Conservation (phyloP, 176 grass and related monocot species). For the Aegilops longissima region DNA sequence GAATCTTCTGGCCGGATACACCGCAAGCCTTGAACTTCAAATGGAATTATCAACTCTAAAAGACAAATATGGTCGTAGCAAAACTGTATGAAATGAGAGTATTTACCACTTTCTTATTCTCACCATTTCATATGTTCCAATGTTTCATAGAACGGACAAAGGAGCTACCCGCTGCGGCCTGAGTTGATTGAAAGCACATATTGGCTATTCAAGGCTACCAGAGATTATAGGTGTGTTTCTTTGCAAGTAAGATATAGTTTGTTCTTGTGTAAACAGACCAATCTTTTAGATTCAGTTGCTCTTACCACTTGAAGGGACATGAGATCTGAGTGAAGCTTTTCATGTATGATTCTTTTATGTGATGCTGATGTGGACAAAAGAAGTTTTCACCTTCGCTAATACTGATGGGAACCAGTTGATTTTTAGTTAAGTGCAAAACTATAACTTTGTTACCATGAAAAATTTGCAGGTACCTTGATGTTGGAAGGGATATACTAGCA, state of each 20-base stretch:
- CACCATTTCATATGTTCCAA: slow-evolving; percentile 1
- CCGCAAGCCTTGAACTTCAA: slow-evolving; percentile 4
- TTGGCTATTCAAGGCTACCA: slow-evolving; percentile 96
- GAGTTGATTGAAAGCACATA: slow-evolving; percentile 99
- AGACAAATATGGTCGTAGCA: not conserved
- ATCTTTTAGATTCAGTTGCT: slow-evolving; percentile 8
- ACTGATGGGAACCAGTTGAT: not conserved
- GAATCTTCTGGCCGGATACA: not conserved
- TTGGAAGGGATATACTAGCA: slow-evolving; percentile 82
- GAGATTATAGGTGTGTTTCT: slow-evolving; percentile 85
- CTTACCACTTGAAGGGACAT: not conserved
- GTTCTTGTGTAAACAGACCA: not conserved
- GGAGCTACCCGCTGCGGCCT: slow-evolving; percentile 84
- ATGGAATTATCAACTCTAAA: not conserved
- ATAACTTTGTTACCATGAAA: not conserved
- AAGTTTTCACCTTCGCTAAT: not conserved
- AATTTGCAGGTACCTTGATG: slow-evolving; percentile 76
- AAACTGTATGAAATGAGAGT: not conserved
- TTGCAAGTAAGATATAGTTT: slow-evolving; percentile 39
- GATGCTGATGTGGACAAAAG: slow-evolving; percentile 5
- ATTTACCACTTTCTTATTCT: slow-evolving; percentile 5
- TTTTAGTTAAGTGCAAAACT: not conserved
- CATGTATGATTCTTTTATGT: not conserved
- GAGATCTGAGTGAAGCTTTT: not conserved
- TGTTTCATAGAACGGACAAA: slow-evolving; percentile 74